Evolutionary conservation across 176 grass and related monocot genomes (phyloP).

Genomic region (Bonia amplexicaulis): DNA sequence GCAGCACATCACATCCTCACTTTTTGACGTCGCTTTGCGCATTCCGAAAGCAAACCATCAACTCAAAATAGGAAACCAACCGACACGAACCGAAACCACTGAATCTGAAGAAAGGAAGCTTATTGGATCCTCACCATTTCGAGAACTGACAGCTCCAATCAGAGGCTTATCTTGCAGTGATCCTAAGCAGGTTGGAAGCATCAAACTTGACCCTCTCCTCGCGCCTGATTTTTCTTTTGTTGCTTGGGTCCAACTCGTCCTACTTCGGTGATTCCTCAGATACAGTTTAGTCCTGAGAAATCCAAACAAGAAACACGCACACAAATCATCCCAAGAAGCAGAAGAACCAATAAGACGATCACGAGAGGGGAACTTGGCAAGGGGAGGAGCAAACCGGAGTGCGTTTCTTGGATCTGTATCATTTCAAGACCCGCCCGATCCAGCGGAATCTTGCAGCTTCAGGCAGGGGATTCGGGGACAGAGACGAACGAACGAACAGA

Average conservation of each 20-base stretch:
- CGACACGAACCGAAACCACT: background rate
- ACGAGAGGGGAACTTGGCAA: background rate
- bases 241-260: background rate
- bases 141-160: background rate
- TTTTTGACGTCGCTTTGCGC: background rate
- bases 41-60: background rate
- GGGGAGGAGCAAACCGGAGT: background rate
- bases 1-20: background rate
- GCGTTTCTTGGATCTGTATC: constrained; percentile 24
- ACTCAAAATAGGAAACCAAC: background rate
- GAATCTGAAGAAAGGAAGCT: constrained; percentile 15
- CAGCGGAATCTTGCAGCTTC: background rate
- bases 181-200: constrained; percentile 10
- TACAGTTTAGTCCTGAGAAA: background rate
- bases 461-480: background rate
- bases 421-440: background rate
- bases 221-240: background rate
- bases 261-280: background rate
- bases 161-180: background rate
- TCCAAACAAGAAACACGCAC: background rate
- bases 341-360: background rate
- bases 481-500: background rate
- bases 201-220: background rate
- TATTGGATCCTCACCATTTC: constrained; percentile 39
- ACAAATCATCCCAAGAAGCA: background rate